phyloP scores from a whole-genome alignment of 23 red algal genomes.

The Gracilaria gracilis region DNA sequence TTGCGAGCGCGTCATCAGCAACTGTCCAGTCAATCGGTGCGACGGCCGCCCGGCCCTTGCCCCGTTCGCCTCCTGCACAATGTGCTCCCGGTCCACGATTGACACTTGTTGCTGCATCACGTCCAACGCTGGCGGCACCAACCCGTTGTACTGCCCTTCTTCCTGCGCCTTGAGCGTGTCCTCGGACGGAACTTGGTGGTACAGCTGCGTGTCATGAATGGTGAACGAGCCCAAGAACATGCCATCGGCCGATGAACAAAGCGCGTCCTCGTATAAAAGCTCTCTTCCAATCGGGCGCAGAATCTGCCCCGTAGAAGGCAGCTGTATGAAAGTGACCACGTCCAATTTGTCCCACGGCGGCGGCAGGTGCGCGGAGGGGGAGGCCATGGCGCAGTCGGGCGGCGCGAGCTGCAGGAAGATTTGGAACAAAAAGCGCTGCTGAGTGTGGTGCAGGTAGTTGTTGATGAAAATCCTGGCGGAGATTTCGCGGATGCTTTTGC shows the following conservation, averaged over 20 bases:
- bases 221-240: constrained; percentile 22
- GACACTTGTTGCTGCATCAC: not conserved
- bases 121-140: not conserved
- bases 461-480: constrained; percentile 13
- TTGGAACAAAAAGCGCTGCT: not conserved
- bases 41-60: constrained; percentile 46
- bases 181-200: not conserved
- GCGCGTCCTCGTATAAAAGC: not conserved
- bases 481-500: not conserved
- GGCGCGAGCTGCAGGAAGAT: not conserved
- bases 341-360: constrained; percentile 16
- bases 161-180: not conserved
- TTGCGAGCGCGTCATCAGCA: constrained; percentile 58
- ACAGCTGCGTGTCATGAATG: constrained; percentile 9
- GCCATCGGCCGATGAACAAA: not conserved
- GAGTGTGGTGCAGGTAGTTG: constrained; percentile 14
- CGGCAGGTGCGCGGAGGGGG: not conserved
- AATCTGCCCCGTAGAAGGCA: constrained; percentile 25
- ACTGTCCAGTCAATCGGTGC: constrained; percentile 29
- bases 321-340: constrained; percentile 16
- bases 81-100: constrained; percentile 33
- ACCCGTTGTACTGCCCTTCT: not conserved
- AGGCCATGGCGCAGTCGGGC: not conserved
- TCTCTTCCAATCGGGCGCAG: constrained; percentile 18
- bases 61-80: constrained; percentile 31